These are phyloP conservation scores for Fusarium duplospermum DNA, from an alignment of 2,329 filamentous ascomycete genomes.

Conservation along the genomic window DNA sequence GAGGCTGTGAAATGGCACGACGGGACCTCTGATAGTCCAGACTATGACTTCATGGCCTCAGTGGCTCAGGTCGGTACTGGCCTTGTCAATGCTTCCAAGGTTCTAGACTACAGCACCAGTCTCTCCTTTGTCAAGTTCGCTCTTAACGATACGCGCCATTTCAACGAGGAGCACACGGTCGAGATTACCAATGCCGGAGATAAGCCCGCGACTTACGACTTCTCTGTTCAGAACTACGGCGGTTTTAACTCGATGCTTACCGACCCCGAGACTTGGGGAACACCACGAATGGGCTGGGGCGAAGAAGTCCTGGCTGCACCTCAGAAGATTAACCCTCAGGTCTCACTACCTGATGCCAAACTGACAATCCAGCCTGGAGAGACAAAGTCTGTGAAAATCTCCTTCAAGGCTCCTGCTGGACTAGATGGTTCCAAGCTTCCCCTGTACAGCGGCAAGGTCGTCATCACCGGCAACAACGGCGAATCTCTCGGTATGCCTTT, in stretches of 20 bases:
- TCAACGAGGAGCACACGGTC: background rate
- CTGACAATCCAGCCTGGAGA: background rate
- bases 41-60: slow-evolving; percentile 42
- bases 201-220: background rate
- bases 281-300: background rate
- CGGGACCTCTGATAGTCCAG: slow-evolving; percentile 23
- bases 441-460: background rate
- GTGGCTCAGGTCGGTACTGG: slow-evolving; percentile 55
- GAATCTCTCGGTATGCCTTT: background rate
- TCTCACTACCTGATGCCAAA: background rate
- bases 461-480: background rate
- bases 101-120: background rate
- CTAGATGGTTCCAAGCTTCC: background rate
- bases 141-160: background rate
- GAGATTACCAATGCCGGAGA: background rate
- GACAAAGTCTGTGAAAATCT: background rate
- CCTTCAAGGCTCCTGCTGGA: background rate
- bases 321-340: background rate
- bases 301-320: background rate
- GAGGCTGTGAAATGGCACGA: slow-evolving; percentile 3
- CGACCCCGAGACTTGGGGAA: background rate
- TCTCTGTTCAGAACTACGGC: background rate
- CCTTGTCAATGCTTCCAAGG: slow-evolving; percentile 51
- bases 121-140: background rate
- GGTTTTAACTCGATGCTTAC: background rate